Evolutionary conservation across 805 yeast species (phyloP), one percentile per base, ranked within the genome.

Genomic region (Starmerella tilneyi): DNA sequence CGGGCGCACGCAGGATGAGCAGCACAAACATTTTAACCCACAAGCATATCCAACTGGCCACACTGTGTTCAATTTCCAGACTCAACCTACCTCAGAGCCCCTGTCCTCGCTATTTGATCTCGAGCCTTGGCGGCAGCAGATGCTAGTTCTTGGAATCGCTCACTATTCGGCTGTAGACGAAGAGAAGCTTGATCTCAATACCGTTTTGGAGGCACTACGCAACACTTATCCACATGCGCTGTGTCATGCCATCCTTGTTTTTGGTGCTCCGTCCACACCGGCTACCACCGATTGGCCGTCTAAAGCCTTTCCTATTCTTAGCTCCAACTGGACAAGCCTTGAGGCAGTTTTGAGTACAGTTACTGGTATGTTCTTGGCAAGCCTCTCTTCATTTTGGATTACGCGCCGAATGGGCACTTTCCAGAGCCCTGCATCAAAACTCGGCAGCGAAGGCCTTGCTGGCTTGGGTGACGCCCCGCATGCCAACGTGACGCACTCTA

Each of bases 71-170:
- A 78, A 78, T 45, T 76, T 76, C 51, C 61, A 63, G 11, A 62
- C 72, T 1, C 55, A 72, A 0, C 57, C 64, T 6, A 66, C 72
- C 1, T 79, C 75, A 45, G 70, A 69, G n/a, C 78, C 75, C 32
- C 71, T 81, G 22, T 63, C 78, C 6, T 79, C 81, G 43, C 66
- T 89, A 33, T 84, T 81, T 54, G 97, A 89, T 61, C 77, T 89
- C 51, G 96, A 92, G 63, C 94, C 96, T 1, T 85, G 74, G 62
- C 65, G 96, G 42, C 84, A 85, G 58, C 76, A 82, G 0, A 75
- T 84, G 54, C 53, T 58, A 37, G 65, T 62, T 1, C 59, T 76
- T 36, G 81, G 78, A 4, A 52, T 76, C 21, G 58, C 63, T 1
- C 63, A 66, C 22, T 59, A 60, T 45, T 43, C 48, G 7, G 56